Conservation (phyloP, 805 yeast genomes). For the Wickerhamiella parazyma region DNA sequence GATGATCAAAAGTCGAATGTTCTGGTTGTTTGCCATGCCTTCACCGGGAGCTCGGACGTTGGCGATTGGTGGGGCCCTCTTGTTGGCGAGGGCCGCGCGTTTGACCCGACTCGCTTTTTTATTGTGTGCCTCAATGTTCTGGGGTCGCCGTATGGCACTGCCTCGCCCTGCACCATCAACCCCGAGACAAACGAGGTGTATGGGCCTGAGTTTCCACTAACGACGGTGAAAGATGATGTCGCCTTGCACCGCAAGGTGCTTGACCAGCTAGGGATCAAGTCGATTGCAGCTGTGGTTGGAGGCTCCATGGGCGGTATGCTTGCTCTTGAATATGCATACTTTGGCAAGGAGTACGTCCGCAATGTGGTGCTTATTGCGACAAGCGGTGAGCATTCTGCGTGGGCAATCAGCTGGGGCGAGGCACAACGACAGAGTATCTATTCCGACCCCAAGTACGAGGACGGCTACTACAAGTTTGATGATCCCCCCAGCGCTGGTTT, state of each 20-base stretch:
- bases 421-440: conserved; percentile 94
- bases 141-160: conserved; percentile 94
- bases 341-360: conserved; percentile 52
- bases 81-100: conserved; percentile 70
- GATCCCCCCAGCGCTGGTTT: conserved; percentile 78
- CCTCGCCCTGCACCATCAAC: conserved; percentile 77
- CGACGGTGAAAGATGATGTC: conserved; percentile 89
- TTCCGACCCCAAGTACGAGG: conserved; percentile 84
- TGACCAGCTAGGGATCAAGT: conserved; percentile 65
- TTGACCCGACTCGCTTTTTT: conserved; percentile 80
- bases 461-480: conserved; percentile 69
- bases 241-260: conserved; percentile 61
- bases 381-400: conserved; percentile 86
- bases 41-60: conserved; percentile 91
- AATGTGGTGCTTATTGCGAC: conserved; percentile 78
- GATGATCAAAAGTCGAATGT: conserved; percentile 60
- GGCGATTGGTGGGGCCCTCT: conserved; percentile 99
- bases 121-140: conserved; percentile 82
- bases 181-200: conserved; percentile 64
- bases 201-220: conserved; percentile 92
- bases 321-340: conserved; percentile 75
- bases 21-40: conserved; percentile 86
- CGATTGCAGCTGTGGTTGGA: conserved; percentile 77
- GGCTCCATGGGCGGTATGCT: conserved; percentile 99
- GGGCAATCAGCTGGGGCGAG: conserved; percentile 99